Base-by-base conservation (phyloP, 2,329 filamentous ascomycete genomes). In the Aspergillus sp. region DNA sequence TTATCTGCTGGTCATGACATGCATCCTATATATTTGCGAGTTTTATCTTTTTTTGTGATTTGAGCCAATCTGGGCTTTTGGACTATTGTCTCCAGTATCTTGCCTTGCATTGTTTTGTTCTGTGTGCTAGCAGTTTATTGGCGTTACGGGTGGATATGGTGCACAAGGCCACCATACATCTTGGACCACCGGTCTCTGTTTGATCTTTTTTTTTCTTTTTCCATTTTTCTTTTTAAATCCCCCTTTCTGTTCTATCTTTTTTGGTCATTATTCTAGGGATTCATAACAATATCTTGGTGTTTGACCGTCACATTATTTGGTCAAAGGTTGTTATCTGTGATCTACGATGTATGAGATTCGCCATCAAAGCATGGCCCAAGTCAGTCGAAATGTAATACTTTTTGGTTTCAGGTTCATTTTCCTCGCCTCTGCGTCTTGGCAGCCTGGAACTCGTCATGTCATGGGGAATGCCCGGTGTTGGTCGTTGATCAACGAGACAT, bases 1-100 rank as follows among this genome's bases (percentile, higher is more conserved):
- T 51, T 55, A 32, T 53, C 47, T 52, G 39, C 39, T 49, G 50
- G 53, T 47, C 53, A 58, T 59, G 59, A 61, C 58, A 62, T 64
- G 53, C 60, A 63, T 59, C 31, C 36, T 47, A 50, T 58, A 39
- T 55, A 57, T 59, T 59, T 51, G 54, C 59, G 47, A 49, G 49
- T 55, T 36, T 11, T 49, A 45, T 46, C 56, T 59, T 53, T 50
- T 39, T 54, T 32, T 49, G 39, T 56, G 26, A 14, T 45, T 55
- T 22, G 20, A 26, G 29, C 42, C 56, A n/a, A 26, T 36, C 52
- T 42, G 36, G 11, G 39, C 39, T 47, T 47, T 47, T 47, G 47
- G 50, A 31, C 36, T 52, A 29, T 49, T 55, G 16, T 56, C 24
- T 55, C 50, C 32, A 49, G 31, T 54, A 49, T 53, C 22, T 18